phyloP scores from a whole-genome alignment of 108 stramenopile genomes.

The Parietichytrium sp. region DNA sequence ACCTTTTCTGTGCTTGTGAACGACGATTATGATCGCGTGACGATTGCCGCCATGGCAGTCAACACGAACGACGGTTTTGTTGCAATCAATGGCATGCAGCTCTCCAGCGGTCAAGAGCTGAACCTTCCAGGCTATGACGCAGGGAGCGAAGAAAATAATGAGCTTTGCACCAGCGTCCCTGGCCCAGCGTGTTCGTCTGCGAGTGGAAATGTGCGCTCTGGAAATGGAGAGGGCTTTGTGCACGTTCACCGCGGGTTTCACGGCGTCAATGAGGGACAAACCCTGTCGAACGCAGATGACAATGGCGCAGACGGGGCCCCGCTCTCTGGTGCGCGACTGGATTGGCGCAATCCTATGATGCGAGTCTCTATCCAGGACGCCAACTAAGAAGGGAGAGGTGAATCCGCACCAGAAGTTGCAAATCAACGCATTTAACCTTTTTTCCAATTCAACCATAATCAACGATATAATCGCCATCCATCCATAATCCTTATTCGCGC shows the following conservation, averaged over 20 bases:
- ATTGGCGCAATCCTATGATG: slow-evolving; percentile 35
- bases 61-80: slow-evolving; percentile 52
- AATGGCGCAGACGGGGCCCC: slow-evolving; percentile 7
- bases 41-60: slow-evolving; percentile 44
- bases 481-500: too few species aligned
- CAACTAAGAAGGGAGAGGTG: too few species aligned
- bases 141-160: slow-evolving; percentile 47
- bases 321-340: background rate
- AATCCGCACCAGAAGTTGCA: too few species aligned
- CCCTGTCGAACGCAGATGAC: background rate
- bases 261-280: background rate
- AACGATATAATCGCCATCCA: too few species aligned
- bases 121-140: slow-evolving; percentile 34
- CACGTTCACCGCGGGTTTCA: slow-evolving; percentile 36
- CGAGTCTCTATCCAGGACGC: too few species aligned
- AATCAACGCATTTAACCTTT: too few species aligned
- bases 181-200: slow-evolving; percentile 43
- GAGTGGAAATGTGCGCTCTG: background rate
- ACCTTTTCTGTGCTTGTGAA: background rate
- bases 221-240: slow-evolving; percentile 26
- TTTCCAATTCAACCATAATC: too few species aligned
- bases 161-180: slow-evolving; percentile 43
- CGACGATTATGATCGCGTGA: slow-evolving; percentile 15
- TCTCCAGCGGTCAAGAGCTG: background rate
- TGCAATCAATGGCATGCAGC: background rate